Base-by-base conservation (phyloP, 2,329 filamentous ascomycete species). In the Epichloe gansuensis region DNA sequence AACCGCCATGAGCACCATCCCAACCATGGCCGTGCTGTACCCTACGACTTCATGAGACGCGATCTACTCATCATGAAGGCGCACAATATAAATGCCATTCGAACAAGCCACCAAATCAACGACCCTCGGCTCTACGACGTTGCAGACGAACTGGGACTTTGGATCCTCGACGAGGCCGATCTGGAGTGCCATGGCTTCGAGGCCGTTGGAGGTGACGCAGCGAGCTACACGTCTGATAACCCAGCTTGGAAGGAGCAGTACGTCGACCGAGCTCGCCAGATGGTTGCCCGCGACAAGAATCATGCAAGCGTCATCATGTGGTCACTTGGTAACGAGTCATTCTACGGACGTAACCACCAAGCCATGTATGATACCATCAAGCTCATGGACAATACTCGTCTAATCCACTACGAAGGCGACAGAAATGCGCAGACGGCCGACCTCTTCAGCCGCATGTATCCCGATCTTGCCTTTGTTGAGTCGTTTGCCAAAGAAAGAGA, bases 1-100 rank as follows among this genome's bases (percentile, higher is more conserved):
- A 88, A 88, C 59, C 75, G 83, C 37, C 85, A 88, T 57, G 85
- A 88, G 54, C 83, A 88, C 57, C 80, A 86, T 58, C 78, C 82
- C 0, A 69, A 74, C 52, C 75, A 75, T 5, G 83, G 83, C 0
- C 76, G 83, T 0, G 74, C 81, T 0, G 79, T 86, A 1, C 81
- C 81, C 0, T 74, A 77, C 31, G 75, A 78, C 0, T 80, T 77
- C n/a, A 74, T 87, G 59, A 72, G 75, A 51, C 66, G 71, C 1
- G 84, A 88, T 56, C 69, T 88, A 3, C 56, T 82, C 2, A 67
- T 75, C 4, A 88, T 88, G 83, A 87, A 86, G 62, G 68, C 67
- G 1, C 76, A 84, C 65, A 85, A 86, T 57, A 77, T 88, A 62
- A 88, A 88, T 56, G 80, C 83, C 2, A 75, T 88, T 9, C 78